These are phyloP conservation scores for Phaeosphaeriaceae sp. DNA, from an alignment of 2,329 filamentous ascomycete genomes.

Conservation along the genomic window DNA sequence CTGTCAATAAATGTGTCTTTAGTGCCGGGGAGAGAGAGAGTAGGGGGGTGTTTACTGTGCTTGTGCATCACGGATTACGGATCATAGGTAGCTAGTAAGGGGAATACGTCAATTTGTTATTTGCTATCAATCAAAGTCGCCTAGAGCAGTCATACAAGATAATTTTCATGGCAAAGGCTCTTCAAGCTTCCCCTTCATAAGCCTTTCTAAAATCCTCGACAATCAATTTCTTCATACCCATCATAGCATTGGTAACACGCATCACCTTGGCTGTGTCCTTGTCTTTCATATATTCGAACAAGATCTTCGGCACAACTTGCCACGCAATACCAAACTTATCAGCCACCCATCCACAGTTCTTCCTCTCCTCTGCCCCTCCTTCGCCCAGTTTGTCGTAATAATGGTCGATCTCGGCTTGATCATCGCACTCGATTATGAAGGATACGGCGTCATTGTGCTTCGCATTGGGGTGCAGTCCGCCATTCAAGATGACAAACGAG, in stretches of 20 bases:
- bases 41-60: too few species aligned
- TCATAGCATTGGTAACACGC: conserved; percentile 46
- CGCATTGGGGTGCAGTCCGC: conserved; percentile 47
- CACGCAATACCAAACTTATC: conserved; percentile 57
- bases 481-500: conserved; percentile 51
- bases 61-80: too few species aligned
- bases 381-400: conserved; percentile 55
- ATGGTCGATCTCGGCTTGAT: conserved; percentile 57
- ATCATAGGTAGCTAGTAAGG: too few species aligned
- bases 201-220: conserved; percentile 47
- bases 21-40: too few species aligned
- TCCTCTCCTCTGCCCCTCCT: conserved; percentile 47
- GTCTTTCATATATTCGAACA: conserved; percentile 47
- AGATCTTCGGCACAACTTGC: conserved; percentile 54
- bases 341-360: conserved; percentile 54
- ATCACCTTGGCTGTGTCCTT: conserved; percentile 45
- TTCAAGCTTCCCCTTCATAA: conserved; percentile 9
- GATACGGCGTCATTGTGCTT: conserved; percentile 52
- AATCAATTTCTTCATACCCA: conserved; percentile 55
- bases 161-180: too few species aligned
- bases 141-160: too few species aligned
- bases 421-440: conserved; percentile 54
- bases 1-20: too few species aligned
- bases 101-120: too few species aligned
- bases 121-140: too few species aligned